These are phyloP conservation scores for Coelastrella sp. DNA, from an alignment of 139 green algal genomes.

Conservation along the genomic window DNA sequence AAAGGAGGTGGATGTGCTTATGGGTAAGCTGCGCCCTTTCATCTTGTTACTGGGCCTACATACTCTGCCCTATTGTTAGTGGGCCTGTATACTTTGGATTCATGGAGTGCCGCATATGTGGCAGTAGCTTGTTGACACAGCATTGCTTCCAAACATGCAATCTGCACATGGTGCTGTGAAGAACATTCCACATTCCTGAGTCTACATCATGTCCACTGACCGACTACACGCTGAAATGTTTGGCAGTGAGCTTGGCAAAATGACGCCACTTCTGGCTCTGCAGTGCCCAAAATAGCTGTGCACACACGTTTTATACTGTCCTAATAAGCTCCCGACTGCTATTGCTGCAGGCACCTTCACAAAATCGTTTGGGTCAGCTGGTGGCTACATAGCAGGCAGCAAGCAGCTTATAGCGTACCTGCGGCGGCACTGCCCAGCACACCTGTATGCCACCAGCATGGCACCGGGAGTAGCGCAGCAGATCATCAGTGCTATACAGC, in stretches of 20 bases:
- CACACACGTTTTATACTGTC: neutral
- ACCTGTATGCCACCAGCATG: slow-evolving; percentile 93
- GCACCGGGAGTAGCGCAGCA: slow-evolving; percentile 85
- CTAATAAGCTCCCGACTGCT: neutral
- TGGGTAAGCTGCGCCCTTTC: slow-evolving; percentile 73
- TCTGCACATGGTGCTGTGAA: no score
- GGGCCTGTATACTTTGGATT: no score
- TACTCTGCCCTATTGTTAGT: no score
- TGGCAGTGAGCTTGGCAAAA: no score
- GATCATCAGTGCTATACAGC: slow-evolving; percentile 48
- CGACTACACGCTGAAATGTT: no score
- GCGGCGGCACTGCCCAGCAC: slow-evolving; percentile 73
- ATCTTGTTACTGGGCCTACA: no score
- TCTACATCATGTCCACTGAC: no score
- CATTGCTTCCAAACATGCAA: no score
- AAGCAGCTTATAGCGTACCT: slow-evolving; percentile 86
- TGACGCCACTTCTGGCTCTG: no score
- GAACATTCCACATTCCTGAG: no score
- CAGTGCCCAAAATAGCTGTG: no score
- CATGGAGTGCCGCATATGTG: neutral
- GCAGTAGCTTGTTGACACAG: neutral
- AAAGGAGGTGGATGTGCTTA: slow-evolving; percentile 96
- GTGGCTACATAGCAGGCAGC: slow-evolving; percentile 92
- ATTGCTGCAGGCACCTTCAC: slow-evolving; percentile 93
- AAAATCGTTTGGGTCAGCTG: slow-evolving; percentile 98